Percentiles rank a stretch among this genome's conserved stretches.
Conservation (phyloP, 306 rosid species). For the Dicorynia guianensis region DNA sequence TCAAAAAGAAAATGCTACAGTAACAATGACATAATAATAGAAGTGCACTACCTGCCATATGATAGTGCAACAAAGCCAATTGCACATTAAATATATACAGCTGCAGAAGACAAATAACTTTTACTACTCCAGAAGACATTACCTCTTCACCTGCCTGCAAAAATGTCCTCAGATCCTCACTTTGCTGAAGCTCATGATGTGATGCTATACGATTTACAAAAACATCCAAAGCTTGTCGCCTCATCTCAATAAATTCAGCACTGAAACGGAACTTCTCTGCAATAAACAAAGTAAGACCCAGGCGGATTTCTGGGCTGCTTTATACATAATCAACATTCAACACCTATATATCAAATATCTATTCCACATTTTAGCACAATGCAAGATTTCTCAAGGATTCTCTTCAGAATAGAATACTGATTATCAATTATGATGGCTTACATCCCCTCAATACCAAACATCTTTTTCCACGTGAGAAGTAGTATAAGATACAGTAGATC, state of each 20-base stretch:
- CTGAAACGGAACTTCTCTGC: constrained; percentile 98
- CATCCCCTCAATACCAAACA: neutral
- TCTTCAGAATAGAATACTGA: constrained; percentile 15
- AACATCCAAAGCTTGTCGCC: constrained; percentile 92
- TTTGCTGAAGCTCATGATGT: constrained; percentile 88
- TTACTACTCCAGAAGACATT: constrained; percentile 37
- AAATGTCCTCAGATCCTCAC: constrained; percentile 94
- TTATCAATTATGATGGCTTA: neutral
- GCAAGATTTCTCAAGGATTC: neutral
- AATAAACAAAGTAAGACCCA: constrained; percentile 47
- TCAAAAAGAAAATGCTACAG: neutral
- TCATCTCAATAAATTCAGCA: constrained; percentile 98
- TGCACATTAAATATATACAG: constrained; percentile 28
- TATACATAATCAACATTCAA: neutral
- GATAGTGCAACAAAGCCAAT: constrained; percentile 6
- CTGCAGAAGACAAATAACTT: constrained; percentile 30
- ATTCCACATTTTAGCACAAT: too few species aligned
- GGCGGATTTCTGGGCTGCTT: neutral
- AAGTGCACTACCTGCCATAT: neutral
- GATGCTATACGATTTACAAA: constrained; percentile 93
- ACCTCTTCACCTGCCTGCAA: constrained; percentile 99
- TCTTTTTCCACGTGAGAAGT: constrained; percentile 9
- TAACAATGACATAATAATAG: neutral
- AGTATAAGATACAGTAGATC: constrained; percentile 2
- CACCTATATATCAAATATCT: too few species aligned